Evolutionary conservation across 192 early-diverging fungal genomes (phyloP).

Genomic region (Anaeromyces robustus): DNA sequence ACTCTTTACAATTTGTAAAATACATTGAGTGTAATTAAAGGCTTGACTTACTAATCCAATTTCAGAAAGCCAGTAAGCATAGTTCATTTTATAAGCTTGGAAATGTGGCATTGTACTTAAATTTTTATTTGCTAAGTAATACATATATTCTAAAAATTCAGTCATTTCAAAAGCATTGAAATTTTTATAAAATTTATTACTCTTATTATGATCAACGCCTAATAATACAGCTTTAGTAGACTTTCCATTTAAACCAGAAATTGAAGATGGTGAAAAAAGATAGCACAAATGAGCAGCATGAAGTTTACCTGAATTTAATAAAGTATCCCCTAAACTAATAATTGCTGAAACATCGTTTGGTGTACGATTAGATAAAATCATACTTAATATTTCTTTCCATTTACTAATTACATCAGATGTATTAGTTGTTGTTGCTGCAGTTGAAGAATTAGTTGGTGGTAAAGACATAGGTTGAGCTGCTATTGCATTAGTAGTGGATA

Average conservation of each 20-base stretch:
- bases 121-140: conserved; percentile 16
- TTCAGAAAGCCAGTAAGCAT: conserved; percentile 69
- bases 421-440: conserved; percentile 4
- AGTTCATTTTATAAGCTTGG: conserved; percentile 72
- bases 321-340: conserved; percentile 57
- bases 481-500: conserved; percentile 6
- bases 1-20: conserved; percentile 55
- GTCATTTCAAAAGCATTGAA: conserved; percentile 48
- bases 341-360: conserved; percentile 54
- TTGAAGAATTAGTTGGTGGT: neutral
- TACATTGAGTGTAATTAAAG: conserved; percentile 57
- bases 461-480: neutral
- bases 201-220: conserved; percentile 29
- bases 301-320: conserved; percentile 31
- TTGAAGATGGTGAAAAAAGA: conserved; percentile 41
- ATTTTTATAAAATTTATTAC: conserved; percentile 33
- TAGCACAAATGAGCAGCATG: conserved; percentile 66
- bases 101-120: conserved; percentile 62
- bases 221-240: conserved; percentile 50
- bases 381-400: conserved; percentile 60
- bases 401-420: conserved; percentile 19
- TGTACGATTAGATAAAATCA: conserved; percentile 76
- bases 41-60: conserved; percentile 58
- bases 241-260: conserved; percentile 44
- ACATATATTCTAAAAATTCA: conserved; percentile 69